Conservation (phyloP, 352 stramenopile species). For the Hyaloperonospora arabidopsidis region DNA sequence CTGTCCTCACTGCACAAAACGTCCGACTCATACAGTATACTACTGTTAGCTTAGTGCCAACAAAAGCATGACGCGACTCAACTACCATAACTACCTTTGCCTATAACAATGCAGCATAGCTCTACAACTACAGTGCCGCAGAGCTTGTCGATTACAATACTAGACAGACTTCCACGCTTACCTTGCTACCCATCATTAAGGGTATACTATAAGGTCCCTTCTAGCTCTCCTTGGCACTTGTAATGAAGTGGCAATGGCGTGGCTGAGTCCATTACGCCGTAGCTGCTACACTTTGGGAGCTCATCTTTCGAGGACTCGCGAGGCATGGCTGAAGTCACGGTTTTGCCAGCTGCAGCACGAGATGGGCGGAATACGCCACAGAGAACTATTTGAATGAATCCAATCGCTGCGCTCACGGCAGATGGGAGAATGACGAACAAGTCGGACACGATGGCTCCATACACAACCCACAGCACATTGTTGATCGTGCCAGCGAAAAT, state of each 20-base stretch:
- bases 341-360: slow-evolving; percentile 12
- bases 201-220: too few species aligned
- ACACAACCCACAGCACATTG: slow-evolving; percentile 71
- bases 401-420: slow-evolving; percentile 40
- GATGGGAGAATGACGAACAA: slow-evolving; percentile 51
- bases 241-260: slow-evolving; percentile 9
- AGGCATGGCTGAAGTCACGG: slow-evolving; percentile 3
- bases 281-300: slow-evolving; percentile 14
- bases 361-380: slow-evolving; percentile 52
- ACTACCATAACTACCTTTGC: too few species aligned
- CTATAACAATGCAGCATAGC: too few species aligned
- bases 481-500: slow-evolving; percentile 52
- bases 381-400: slow-evolving; percentile 45
- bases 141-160: too few species aligned
- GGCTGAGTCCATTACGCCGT: slow-evolving; percentile 16
- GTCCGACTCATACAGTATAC: too few species aligned
- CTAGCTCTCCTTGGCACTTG: slow-evolving; percentile 12
- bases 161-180: too few species aligned
- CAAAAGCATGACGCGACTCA: too few species aligned
- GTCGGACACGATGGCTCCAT: slow-evolving; percentile 45
- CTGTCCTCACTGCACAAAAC: too few species aligned
- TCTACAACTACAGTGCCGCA: too few species aligned
- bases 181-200: too few species aligned
- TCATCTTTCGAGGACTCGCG: slow-evolving; percentile 15
- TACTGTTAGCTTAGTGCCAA: too few species aligned